Conservation (phyloP, 2,329 filamentous ascomycete genomes). For the Xylaria sp. region DNA sequence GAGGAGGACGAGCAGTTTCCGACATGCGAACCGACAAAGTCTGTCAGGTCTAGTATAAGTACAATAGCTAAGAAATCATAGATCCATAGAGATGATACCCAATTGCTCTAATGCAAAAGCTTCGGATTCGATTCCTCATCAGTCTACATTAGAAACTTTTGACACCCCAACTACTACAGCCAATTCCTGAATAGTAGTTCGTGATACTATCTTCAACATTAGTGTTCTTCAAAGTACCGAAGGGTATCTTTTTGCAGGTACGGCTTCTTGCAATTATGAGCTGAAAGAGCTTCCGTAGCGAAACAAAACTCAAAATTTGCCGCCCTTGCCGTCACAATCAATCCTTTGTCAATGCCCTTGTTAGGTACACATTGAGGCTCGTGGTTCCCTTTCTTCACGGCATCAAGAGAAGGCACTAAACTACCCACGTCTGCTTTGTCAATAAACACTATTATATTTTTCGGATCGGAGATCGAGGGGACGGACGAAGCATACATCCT, state of each 20-base stretch:
- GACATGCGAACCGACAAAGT: neutral
- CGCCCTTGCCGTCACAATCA: conserved; percentile 17
- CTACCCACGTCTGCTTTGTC: conserved; percentile 23
- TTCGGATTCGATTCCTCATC: neutral
- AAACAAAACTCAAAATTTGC: neutral
- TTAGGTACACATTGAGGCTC: conserved; percentile 8
- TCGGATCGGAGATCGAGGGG: neutral
- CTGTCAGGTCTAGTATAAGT: neutral
- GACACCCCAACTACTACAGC: neutral
- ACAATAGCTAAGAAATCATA: conserved; percentile 13
- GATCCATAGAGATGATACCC: conserved; percentile 41
- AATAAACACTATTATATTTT: neutral
- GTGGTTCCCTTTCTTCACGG: conserved; percentile 31
- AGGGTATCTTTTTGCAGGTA: neutral
- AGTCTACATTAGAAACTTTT: conserved; percentile 1
- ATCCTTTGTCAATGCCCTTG: conserved; percentile 18
- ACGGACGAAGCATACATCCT: conserved; percentile 7
- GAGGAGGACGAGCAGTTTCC: neutral
- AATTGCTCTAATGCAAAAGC: conserved; percentile 34
- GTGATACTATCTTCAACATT: neutral
- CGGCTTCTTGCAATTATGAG: neutral
- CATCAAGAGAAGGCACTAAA: neutral
- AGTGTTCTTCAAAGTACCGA: neutral
- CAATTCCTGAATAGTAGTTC: neutral
- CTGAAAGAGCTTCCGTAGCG: neutral